Base-by-base conservation (phyloP, 2,329 filamentous ascomycete genomes). In the Colletotrichum karsti region DNA sequence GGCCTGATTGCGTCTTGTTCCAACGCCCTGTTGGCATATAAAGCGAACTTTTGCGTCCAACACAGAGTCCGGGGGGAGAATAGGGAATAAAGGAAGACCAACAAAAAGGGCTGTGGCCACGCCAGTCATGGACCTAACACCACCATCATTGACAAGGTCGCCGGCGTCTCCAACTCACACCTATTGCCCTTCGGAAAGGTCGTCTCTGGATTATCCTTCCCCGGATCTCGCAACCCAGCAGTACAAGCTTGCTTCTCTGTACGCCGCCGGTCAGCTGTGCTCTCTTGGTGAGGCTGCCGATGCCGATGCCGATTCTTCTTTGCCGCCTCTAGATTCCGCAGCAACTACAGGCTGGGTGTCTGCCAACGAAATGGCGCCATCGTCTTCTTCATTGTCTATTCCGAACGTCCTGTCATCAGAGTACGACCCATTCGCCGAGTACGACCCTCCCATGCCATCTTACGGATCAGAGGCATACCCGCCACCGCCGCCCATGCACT, bases 351-450 rank as follows among this genome's bases (percentile, higher is more conserved):
- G 81, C 51, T 87, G 85, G 85, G 77, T 74, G 69, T 80, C 79
- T 37, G 72, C 80, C 24, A 72, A 77, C 35, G 72, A 80, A 44
- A 77, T 85, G 66, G 81, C 83, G 26, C 74, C 81, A 26, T 73
- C 77, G 20, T 77, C 82, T 41, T 80, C 80, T 2, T 79, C 81
- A 4, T 75, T 82, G 50, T 77, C 78, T 62, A 79, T 83, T 69
- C 80, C 84, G 59, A 84, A 80, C 71, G 79, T 85, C 30, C 75
- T 87, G 63, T 79, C 84, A 35, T 75, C 82, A 37, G 85, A 87
- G 50, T 89, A 88, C 73, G 83, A 85, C 72, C 75, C 82, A 30
- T 89, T 87, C 73, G 78, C 80, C 68, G 78, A 79, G 63, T 88
- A 86, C 72, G 81, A 83, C 37, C 72, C 79, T 26, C 74, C 77